Percentiles rank a stretch among this genome's conserved stretches.
phyloP scores from a whole-genome alignment of 1,139 yeast genomes.

The Debaryomyces coudertii region DNA sequence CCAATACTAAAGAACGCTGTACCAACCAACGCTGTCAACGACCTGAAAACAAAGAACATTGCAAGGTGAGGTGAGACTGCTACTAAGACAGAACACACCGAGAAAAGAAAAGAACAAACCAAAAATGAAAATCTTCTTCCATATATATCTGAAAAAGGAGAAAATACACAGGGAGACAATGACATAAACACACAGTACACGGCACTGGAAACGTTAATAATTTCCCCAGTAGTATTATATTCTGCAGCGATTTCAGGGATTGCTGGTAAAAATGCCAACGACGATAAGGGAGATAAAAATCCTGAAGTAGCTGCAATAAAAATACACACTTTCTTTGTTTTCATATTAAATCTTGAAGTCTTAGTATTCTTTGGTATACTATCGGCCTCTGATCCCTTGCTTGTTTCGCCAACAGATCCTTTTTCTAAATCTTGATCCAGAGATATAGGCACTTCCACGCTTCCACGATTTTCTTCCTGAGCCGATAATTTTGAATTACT shows the following conservation, averaged over 20 bases:
- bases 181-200: slow-evolving; percentile 54
- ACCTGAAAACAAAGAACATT: slow-evolving; percentile 53
- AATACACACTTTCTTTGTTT: slow-evolving; percentile 4
- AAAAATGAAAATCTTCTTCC: slow-evolving; percentile 50
- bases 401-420: not conserved
- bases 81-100: slow-evolving; percentile 39
- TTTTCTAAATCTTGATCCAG: slow-evolving; percentile 6
- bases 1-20: slow-evolving; percentile 55
- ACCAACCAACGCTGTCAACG: slow-evolving; percentile 52
- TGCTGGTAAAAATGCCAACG: slow-evolving; percentile 52
- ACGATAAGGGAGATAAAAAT: slow-evolving; percentile 45
- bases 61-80: slow-evolving; percentile 51
- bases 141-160: slow-evolving; percentile 53
- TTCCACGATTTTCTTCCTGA: not conserved
- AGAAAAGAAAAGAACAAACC: slow-evolving; percentile 34
- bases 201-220: slow-evolving; percentile 53
- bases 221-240: slow-evolving; percentile 47
- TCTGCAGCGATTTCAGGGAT: slow-evolving; percentile 48
- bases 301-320: slow-evolving; percentile 25
- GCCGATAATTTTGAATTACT: not conserved
- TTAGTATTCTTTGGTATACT: not conserved
- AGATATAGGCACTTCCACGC: slow-evolving; percentile 2
- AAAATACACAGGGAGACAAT: slow-evolving; percentile 49
- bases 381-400: not conserved
- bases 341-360: not conserved